Percentiles rank a stretch among this genome's conserved stretches.
phyloP scores from a whole-genome alignment of 2,329 filamentous ascomycete genomes.

The Stachybotrys echinatus region DNA sequence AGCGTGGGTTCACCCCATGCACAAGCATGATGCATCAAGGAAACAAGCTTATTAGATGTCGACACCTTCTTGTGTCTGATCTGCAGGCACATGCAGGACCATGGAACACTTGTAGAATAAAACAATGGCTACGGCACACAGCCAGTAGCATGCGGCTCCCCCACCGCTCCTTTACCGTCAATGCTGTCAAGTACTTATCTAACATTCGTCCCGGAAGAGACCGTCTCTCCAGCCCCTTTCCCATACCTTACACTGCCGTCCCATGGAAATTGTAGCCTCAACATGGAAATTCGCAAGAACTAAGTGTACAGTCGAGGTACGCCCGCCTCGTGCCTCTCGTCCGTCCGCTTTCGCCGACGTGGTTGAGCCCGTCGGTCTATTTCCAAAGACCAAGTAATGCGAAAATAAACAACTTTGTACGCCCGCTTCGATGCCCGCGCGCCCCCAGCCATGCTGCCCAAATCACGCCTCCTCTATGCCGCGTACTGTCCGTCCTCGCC shows the following conservation, averaged over 20 bases:
- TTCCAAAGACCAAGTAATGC: background rate
- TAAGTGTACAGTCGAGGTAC: background rate
- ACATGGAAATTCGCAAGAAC: background rate
- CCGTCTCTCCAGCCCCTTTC: background rate
- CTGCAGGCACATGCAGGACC: background rate
- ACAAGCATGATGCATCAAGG: background rate
- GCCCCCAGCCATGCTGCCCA: slow-evolving; percentile 8
- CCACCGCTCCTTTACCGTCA: background rate
- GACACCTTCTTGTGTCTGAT: background rate
- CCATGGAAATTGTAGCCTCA: background rate
- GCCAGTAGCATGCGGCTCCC: background rate
- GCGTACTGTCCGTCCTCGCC: slow-evolving; percentile 70
- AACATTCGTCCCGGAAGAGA: background rate
- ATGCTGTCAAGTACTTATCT: background rate
- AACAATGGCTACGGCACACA: background rate
- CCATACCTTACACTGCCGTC: background rate
- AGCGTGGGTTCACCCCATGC: background rate
- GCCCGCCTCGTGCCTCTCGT: background rate
- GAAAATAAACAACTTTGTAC: slow-evolving; percentile 3
- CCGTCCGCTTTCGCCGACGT: background rate
- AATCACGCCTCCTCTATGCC: slow-evolving; percentile 21
- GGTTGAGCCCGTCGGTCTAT: slow-evolving; percentile 8
- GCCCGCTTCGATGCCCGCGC: slow-evolving; percentile 3
- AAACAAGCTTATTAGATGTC: background rate
- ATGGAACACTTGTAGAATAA: background rate